Evolutionary conservation across 495 filamentous ascomycete genomes (phyloP).

Genomic region (Trichocladium antarcticum): DNA sequence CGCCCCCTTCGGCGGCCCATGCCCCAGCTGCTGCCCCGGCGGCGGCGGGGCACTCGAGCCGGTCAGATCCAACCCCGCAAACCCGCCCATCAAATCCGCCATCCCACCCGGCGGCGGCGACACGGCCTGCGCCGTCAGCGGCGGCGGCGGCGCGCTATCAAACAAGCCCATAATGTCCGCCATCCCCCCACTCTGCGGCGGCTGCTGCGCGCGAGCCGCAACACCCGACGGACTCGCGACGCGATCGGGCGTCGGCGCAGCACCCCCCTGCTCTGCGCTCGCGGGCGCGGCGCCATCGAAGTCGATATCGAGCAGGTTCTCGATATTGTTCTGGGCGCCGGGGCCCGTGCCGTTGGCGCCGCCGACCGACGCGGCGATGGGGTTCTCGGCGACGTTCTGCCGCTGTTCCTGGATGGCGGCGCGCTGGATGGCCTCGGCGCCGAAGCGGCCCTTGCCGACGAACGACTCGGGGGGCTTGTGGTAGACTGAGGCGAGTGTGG

Average conservation of each 20-base stretch:
- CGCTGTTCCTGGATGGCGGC: constrained; percentile 94
- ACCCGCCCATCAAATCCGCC: constrained; percentile 69
- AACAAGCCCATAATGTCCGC: constrained; percentile 89
- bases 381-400: constrained; percentile 85
- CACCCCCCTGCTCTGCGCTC: constrained; percentile 63
- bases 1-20: constrained; percentile 4
- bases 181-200: constrained; percentile 48
- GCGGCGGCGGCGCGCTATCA: constrained; percentile 37
- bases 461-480: constrained; percentile 96
- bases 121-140: constrained; percentile 17
- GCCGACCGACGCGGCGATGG: constrained; percentile 74
- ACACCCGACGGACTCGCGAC: constrained; percentile 49
- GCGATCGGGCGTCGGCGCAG: constrained; percentile 67
- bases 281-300: constrained; percentile 93
- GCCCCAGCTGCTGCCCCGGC: constrained; percentile 38
- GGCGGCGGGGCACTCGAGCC: constrained; percentile 48
- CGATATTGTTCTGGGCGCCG: constrained; percentile 58
- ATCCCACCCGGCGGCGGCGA: constrained; percentile 15
- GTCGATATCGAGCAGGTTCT: constrained; percentile 95
- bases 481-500: constrained; percentile 97
- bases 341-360: constrained; percentile 45
- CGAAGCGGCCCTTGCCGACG: constrained; percentile 86
- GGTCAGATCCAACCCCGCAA: constrained; percentile 67
- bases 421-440: constrained; percentile 86
- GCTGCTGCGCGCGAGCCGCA: constrained; percentile 21